Percentiles rank a stretch among this genome's conserved stretches.
Conservation (phyloP, 306 rosid species). For the Dryas alaskensis region DNA sequence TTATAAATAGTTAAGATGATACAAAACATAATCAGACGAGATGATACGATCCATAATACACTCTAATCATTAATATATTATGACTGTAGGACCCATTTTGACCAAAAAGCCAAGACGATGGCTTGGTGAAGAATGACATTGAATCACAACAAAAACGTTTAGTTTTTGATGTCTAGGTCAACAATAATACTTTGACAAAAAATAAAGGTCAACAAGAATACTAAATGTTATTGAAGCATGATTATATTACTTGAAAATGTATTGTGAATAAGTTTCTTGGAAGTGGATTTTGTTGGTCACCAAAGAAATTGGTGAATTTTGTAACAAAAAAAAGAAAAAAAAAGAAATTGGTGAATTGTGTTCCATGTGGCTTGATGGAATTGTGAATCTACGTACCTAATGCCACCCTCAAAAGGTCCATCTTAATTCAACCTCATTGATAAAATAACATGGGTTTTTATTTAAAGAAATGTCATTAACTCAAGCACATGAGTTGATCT, state of each 20-base stretch:
- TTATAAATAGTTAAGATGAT: no score
- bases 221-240: no score
- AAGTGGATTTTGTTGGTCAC: conserved; percentile 18
- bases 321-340: no score
- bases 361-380: background rate
- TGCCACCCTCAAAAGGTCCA: conserved; percentile 1
- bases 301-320: background rate
- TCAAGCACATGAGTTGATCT: background rate
- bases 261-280: background rate
- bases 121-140: background rate
- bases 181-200: background rate
- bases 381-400: background rate
- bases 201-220: background rate
- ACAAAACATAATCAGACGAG: no score
- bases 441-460: background rate
- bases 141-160: conserved; percentile 13
- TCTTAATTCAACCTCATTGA: background rate
- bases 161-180: conserved; percentile 2
- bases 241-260: background rate
- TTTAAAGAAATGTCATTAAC: background rate
- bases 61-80: no score
- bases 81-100: background rate
- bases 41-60: no score
- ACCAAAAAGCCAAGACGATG: background rate
- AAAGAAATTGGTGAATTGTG: background rate